Base-by-base conservation (phyloP, 306 rosid species). In the barrel medic (Medicago truncatula) region DNA sequence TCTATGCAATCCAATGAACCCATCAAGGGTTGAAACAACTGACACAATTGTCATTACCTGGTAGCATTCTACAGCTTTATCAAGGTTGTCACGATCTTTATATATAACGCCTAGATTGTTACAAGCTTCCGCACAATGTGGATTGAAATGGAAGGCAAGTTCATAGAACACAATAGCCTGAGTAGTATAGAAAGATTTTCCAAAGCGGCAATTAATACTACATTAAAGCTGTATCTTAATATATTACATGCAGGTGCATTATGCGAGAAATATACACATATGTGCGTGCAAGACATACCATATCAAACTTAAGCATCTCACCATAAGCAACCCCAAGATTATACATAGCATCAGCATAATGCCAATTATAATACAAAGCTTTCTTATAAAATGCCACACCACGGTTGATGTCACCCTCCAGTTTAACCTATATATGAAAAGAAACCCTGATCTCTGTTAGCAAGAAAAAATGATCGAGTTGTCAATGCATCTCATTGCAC, bases 281-380 rank as follows among this genome's bases (percentile, higher is more conserved):
- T 16, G 18, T 18, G 20, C 40, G 65, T 69, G 61, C 40, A 68
- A 53, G 71, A 82, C 88, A 58, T 78, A 96, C 99, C 99, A 86
- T 90, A 78, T 96, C 99, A 81, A 92, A 96, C 87, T 90, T 90
- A 14, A 96, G 98, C 97, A 92, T 96, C 86, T 96, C 99, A 71
- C 99, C 99, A 80, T 96, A 96, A 50, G 99, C 99, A 78, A 96
- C 99, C 76, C 98, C 99, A 15, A 96, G 97, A 89, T 96, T 96
- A 83, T 96, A 96, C 99, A 96, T 92, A 70, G 99, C 99, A 85
- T 96, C 99, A 68, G 99, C 99, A 79, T 96, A 96, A 70, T 92
- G 99, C 98, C 98, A 96, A 73, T 96, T 96, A 81, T 90, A 92
- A 86, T 76, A 92, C 87, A 96, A 67, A 57, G 99, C 99, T 87